Percentiles rank a stretch among this genome's conserved stretches.
These are phyloP conservation scores for Acer yangbiense DNA, from an alignment of 345 rosid genomes.

Conservation along the genomic window DNA sequence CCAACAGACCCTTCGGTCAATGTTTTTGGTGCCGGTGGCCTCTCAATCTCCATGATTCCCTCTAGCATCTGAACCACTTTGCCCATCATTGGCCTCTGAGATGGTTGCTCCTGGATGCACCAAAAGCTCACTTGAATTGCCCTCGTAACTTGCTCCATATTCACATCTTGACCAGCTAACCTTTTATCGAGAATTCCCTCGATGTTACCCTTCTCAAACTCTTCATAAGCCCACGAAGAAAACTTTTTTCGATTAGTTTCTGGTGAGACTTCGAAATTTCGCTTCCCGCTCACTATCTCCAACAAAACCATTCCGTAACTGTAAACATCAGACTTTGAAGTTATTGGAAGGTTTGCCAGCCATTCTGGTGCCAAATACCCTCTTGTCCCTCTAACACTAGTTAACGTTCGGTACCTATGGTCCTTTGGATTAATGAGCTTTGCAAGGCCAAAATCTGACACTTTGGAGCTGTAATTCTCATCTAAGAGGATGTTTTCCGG, in stretches of 20 bases:
- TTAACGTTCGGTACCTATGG: constrained; percentile 28
- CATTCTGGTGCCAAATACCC: constrained; percentile 65
- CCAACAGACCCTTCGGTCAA: constrained; percentile 33
- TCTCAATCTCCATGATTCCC: constrained; percentile 49
- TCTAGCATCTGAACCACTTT: constrained; percentile 63
- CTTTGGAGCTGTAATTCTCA: constrained; percentile 48
- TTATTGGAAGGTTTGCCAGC: constrained; percentile 50
- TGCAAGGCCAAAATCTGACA: constrained; percentile 61
- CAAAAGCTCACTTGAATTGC: constrained; percentile 49
- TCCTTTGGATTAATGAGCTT: constrained; percentile 42
- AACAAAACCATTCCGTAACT: constrained; percentile 65
- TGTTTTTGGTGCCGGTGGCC: constrained; percentile 50
- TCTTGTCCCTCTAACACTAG: constrained; percentile 45
- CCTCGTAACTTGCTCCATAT: constrained; percentile 49
- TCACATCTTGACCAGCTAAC: constrained; percentile 36
- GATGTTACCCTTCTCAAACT: constrained; percentile 47
- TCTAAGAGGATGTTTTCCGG: constrained; percentile 68
- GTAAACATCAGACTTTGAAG: constrained; percentile 59
- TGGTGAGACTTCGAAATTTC: constrained; percentile 46
- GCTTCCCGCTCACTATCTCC: constrained; percentile 54
- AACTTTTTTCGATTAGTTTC: constrained; percentile 51
- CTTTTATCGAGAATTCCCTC: constrained; percentile 41
- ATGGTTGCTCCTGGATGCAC: constrained; percentile 62
- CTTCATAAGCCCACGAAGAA: constrained; percentile 62
- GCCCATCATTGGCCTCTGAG: constrained; percentile 62